Evolutionary conservation across 768 basidiomycete genomes (phyloP).

Genomic region (Serendipita sp.): DNA sequence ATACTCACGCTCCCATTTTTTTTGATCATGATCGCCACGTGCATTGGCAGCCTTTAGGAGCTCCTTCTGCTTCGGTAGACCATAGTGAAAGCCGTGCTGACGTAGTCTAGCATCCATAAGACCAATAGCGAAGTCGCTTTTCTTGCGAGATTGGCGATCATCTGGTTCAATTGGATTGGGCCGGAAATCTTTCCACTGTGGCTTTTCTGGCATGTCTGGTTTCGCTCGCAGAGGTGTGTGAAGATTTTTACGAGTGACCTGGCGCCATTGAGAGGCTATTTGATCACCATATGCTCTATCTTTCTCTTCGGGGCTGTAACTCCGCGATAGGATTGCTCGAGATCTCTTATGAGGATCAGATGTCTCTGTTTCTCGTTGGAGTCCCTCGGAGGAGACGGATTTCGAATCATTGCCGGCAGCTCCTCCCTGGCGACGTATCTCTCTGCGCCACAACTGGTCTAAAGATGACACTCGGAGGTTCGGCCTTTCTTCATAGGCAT

Average conservation of each 20-base stretch:
- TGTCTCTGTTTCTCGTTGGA: too few species aligned
- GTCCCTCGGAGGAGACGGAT: too few species aligned
- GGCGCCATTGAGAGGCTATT: too few species aligned
- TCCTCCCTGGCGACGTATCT: background rate
- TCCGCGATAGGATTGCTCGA: too few species aligned
- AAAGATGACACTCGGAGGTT: background rate
- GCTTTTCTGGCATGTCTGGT: too few species aligned
- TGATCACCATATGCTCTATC: too few species aligned
- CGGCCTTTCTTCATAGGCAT: background rate
- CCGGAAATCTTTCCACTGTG: too few species aligned
- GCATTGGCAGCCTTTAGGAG: background rate
- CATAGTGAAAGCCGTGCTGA: background rate
- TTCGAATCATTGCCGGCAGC: too few species aligned
- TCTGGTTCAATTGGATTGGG: background rate
- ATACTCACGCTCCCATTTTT: background rate
- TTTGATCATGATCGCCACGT: background rate
- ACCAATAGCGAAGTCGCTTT: background rate
- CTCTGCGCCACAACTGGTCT: background rate
- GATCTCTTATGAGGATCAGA: too few species aligned
- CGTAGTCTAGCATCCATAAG: background rate
- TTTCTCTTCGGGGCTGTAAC: too few species aligned
- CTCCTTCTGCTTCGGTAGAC: background rate
- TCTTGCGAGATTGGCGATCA: background rate
- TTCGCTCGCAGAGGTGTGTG: too few species aligned
- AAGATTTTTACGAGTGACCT: too few species aligned